phyloP scores from a whole-genome alignment of 2,329 filamentous ascomycete species.

The Verticillium zaregamsianum region DNA sequence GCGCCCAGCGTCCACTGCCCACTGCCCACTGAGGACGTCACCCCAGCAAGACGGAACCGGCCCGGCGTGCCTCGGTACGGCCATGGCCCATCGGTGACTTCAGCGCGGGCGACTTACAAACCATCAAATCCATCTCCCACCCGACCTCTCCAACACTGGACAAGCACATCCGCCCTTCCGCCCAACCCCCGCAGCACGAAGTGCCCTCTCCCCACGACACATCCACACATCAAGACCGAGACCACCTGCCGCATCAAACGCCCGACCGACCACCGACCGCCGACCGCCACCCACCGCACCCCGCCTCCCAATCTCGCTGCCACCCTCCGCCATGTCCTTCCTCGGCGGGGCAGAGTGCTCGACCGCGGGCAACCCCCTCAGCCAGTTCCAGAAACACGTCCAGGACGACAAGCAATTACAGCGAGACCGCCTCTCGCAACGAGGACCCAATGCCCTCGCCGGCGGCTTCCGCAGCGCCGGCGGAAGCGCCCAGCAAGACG shows the following conservation, averaged over 20 bases:
- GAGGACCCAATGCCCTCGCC: slow-evolving; percentile 65
- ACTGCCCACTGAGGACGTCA: too few relatives aligned
- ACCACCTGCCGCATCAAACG: neutral
- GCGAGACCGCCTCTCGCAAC: slow-evolving; percentile 78
- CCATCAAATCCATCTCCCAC: neutral
- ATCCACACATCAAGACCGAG: neutral
- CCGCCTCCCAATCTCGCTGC: neutral
- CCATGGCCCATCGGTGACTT: neutral
- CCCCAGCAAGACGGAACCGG: neutral
- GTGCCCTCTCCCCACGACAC: neutral
- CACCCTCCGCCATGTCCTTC: slow-evolving; percentile 71
- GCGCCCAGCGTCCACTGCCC: too few relatives aligned
- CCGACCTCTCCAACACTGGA: neutral
- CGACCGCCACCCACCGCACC: neutral
- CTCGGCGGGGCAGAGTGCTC: slow-evolving; percentile 95
- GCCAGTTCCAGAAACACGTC: slow-evolving; percentile 95
- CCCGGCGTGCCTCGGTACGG: neutral
- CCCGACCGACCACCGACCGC: neutral
- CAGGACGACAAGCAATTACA: slow-evolving; percentile 95
- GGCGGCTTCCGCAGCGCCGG: slow-evolving; percentile 73
- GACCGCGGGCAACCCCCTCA: slow-evolving; percentile 90
- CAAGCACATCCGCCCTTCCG: neutral
- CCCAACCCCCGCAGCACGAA: neutral
- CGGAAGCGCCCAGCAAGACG: slow-evolving; percentile 68
- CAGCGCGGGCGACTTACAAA: neutral